A percentile compares a stretch with the other conserved stretches of the same genome.
phyloP scores from a whole-genome alignment of 352 stramenopile species.

The Peronospora destructor region DNA sequence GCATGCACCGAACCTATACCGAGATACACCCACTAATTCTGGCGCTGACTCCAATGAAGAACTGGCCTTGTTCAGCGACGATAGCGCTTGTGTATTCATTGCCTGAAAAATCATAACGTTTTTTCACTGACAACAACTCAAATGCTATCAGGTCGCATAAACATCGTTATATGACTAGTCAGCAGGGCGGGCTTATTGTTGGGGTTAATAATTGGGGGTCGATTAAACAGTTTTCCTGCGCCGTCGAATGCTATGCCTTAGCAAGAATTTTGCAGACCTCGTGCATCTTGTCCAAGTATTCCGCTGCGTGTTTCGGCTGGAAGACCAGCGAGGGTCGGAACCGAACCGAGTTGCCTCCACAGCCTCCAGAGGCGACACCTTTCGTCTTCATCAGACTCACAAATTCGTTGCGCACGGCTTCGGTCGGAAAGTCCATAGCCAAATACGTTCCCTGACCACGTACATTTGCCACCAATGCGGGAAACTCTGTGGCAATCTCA shows the following conservation, averaged over 20 bases:
- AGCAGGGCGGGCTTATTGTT: too few species aligned
- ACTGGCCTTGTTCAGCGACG: neutral
- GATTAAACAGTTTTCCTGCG: neutral
- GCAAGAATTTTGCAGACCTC: slow-evolving; percentile 34
- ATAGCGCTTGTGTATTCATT: slow-evolving; percentile 1
- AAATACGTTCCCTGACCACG: slow-evolving; percentile 75
- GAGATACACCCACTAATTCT: slow-evolving; percentile 84
- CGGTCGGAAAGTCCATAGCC: slow-evolving; percentile 64
- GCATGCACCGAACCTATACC: slow-evolving; percentile 79
- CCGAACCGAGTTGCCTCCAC: slow-evolving; percentile 57
- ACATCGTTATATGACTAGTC: too few species aligned
- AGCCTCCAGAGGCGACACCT: slow-evolving; percentile 59
- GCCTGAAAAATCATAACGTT: too few species aligned
- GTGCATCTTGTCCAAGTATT: slow-evolving; percentile 70
- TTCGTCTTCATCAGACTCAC: slow-evolving; percentile 49
- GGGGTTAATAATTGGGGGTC: neutral
- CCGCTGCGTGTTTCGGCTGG: slow-evolving; percentile 62
- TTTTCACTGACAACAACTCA: too few species aligned
- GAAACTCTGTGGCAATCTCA: slow-evolving; percentile 41
- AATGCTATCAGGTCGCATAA: too few species aligned
- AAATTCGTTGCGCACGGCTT: slow-evolving; percentile 59
- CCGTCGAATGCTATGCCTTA: slow-evolving; percentile 9
- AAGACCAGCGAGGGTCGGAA: slow-evolving; percentile 77
- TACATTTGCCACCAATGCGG: slow-evolving; percentile 59
- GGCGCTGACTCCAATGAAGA: slow-evolving; percentile 42